Evolutionary conservation across 179 eudicot genomes (phyloP), one percentile per base, ranked within the genome.

Genomic region (Silene coronaria): DNA sequence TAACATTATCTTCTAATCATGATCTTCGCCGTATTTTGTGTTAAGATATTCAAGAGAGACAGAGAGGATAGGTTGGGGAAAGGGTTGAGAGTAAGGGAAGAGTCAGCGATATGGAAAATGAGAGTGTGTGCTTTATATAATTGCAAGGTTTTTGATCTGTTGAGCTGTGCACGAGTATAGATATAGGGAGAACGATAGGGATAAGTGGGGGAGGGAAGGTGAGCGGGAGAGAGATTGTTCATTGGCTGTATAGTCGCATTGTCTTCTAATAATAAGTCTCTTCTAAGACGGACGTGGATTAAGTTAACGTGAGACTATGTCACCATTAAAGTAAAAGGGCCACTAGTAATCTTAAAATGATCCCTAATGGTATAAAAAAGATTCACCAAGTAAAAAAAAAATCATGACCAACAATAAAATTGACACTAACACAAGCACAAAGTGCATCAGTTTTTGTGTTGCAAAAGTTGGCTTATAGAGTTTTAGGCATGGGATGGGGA

Each of bases 391-490:
- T 42, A n/a, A n/a, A n/a, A n/a, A n/a, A n/a, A n/a, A n/a, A n/a
- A n/a, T n/a, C n/a, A n/a, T n/a, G n/a, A n/a, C n/a, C n/a, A n/a
- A n/a, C n/a, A n/a, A n/a, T n/a, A n/a, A n/a, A n/a, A n/a, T n/a
- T n/a, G n/a, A n/a, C n/a, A n/a, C n/a, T n/a, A n/a, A n/a, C n/a
- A n/a, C n/a, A n/a, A n/a, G n/a, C n/a, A n/a, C n/a, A n/a, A 0
- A 42, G 48, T 42, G 48, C 48, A 42, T 42, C 48, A 11, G 48
- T 58, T 32, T 64, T 42, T 64, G 70, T 60, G 8, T 68, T n/a
- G 26, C 13, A 57, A 13, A 21, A 11, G 48, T 64, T 53, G 45
- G 34, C 65, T 75, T 78, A 70, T 72, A 67, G 75, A 42, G 48
- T 42, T 42, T 0, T 42, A 42, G 48, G 48, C 3, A 3, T 42